These are phyloP conservation scores for Rusavskia elegans DNA, from an alignment of 495 filamentous ascomycete genomes.

Conservation along the genomic window DNA sequence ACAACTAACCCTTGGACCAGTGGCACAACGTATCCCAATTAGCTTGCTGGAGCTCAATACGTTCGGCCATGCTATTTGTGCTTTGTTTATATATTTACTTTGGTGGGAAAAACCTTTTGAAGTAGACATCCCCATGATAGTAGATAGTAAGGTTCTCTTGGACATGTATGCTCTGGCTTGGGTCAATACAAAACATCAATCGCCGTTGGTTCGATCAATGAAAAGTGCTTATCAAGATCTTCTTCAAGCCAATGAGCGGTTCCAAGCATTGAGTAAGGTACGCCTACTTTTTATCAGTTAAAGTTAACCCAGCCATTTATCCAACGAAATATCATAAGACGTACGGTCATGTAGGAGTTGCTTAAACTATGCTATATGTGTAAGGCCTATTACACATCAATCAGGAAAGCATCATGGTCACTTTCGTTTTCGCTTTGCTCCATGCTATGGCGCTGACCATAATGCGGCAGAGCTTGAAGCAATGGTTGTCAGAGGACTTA, in stretches of 20 bases:
- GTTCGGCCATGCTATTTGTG: constrained; percentile 23
- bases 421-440: no score
- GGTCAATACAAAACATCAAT: background rate
- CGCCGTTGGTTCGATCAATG: background rate
- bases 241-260: background rate
- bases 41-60: constrained; percentile 27
- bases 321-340: no score
- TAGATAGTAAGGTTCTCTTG: background rate
- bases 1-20: background rate
- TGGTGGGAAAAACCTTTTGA: constrained; percentile 17
- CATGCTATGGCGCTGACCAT: no score
- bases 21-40: constrained; percentile 13
- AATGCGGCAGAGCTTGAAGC: no score
- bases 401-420: no score
- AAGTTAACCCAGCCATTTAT: no score
- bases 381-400: no score
- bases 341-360: no score
- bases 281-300: no score
- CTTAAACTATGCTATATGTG: no score
- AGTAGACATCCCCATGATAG: background rate
- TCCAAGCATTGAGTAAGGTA: background rate
- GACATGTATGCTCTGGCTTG: background rate
- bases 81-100: constrained; percentile 23
- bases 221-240: background rate
- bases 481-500: no score